These are phyloP conservation scores for Claviceps quebecensis DNA, from an alignment of 2,329 filamentous ascomycete species.

Conservation along the genomic window DNA sequence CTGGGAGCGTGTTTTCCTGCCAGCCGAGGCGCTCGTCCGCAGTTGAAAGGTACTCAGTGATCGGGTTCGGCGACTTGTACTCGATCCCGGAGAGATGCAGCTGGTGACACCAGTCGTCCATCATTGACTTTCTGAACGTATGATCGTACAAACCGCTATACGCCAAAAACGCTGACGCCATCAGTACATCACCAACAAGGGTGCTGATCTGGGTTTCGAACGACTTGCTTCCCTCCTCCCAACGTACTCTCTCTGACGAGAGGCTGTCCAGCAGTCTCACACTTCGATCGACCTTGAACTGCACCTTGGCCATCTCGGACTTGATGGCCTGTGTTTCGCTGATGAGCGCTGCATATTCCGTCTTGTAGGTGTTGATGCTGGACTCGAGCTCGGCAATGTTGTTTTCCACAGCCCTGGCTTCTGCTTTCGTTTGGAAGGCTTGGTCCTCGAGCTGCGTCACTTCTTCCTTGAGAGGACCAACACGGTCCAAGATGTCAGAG, in stretches of 20 bases:
- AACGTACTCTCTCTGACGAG: slow-evolving; percentile 81
- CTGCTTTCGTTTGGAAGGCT: slow-evolving; percentile 81
- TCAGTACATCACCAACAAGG: slow-evolving; percentile 84
- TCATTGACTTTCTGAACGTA: slow-evolving; percentile 93
- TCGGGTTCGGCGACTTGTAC: slow-evolving; percentile 84
- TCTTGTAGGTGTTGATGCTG: slow-evolving; percentile 91
- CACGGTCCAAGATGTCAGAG: slow-evolving; percentile 89
- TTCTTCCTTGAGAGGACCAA: slow-evolving; percentile 84
- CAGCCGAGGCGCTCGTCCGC: slow-evolving; percentile 89
- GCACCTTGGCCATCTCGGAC: slow-evolving; percentile 85
- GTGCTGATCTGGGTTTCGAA: slow-evolving; percentile 98
- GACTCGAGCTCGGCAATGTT: slow-evolving; percentile 72
- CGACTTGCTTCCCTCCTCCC: slow-evolving; percentile 95
- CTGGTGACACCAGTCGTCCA: slow-evolving; percentile 94
- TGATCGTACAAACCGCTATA: slow-evolving; percentile 97
- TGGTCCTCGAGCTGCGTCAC: slow-evolving; percentile 77
- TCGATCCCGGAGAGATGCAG: slow-evolving; percentile 83
- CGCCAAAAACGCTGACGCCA: slow-evolving; percentile 92
- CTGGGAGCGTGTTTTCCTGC: slow-evolving; percentile 87
- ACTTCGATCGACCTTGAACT: slow-evolving; percentile 96
- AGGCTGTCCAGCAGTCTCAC: slow-evolving; percentile 87
- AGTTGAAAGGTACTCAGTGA: slow-evolving; percentile 92
- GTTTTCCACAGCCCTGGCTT: slow-evolving; percentile 81
- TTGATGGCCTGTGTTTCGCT: slow-evolving; percentile 97
- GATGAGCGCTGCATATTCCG: slow-evolving; percentile 87